Conservation (phyloP, 768 basidiomycete species). For the Suillus weaverae region DNA sequence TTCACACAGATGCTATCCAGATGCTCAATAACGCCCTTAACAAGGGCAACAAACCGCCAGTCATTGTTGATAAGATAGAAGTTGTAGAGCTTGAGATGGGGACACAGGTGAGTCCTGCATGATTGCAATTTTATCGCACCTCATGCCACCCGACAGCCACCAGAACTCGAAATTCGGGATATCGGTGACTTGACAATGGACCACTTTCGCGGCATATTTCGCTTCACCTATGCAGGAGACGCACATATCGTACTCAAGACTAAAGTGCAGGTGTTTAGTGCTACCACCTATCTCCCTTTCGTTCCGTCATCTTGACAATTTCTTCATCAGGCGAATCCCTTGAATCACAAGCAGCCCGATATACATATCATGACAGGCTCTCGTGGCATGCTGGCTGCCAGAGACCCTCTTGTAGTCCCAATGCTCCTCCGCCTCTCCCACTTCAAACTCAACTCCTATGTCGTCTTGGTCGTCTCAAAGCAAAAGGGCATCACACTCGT, state of each 20-base stretch:
- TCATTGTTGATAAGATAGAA: slow-evolving; percentile 96
- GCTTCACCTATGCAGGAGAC: slow-evolving; percentile 92
- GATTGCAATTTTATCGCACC: not conserved
- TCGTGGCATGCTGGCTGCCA: slow-evolving; percentile 88
- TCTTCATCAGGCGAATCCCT: slow-evolving; percentile 77
- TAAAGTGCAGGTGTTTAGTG: slow-evolving; percentile 78
- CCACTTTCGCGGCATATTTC: slow-evolving; percentile 96
- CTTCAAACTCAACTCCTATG: slow-evolving; percentile 91
- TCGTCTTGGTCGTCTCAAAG: slow-evolving; percentile 95
- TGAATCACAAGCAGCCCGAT: slow-evolving; percentile 89
- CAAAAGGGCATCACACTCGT: slow-evolving; percentile 98
- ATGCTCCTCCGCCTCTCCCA: slow-evolving; percentile 98
- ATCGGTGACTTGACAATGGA: slow-evolving; percentile 96
- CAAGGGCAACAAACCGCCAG: slow-evolving; percentile 95
- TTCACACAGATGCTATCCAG: slow-evolving; percentile 92
- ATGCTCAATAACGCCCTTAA: slow-evolving; percentile 97
- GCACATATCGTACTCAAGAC: slow-evolving; percentile 85
- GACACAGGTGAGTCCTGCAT: slow-evolving; percentile 66
- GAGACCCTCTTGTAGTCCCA: slow-evolving; percentile 93
- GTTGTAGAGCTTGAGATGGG: slow-evolving; percentile 99
- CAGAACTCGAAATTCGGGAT: slow-evolving; percentile 94
- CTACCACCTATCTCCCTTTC: not conserved
- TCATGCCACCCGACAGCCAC: slow-evolving; percentile 60
- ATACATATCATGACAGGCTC: slow-evolving; percentile 85
- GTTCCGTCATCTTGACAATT: slow-evolving; percentile 12